Conservation (phyloP, 495 filamentous ascomycete genomes). For the Endocarpon pusillum region DNA sequence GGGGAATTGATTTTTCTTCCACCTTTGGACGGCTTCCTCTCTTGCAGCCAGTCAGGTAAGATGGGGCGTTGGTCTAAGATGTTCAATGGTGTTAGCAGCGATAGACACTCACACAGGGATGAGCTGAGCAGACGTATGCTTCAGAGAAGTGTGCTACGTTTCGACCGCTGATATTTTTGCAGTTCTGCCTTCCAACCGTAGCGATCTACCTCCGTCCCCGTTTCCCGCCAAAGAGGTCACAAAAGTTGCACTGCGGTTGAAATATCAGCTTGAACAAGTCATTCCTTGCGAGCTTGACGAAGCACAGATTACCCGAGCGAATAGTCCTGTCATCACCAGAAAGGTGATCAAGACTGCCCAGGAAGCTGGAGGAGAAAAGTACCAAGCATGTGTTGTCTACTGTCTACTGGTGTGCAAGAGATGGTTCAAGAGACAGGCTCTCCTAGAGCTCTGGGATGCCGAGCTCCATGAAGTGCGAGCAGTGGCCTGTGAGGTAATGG, state of each 20-base stretch:
- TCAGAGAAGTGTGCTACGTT: too few relatives aligned
- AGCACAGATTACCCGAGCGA: conserved; percentile 49
- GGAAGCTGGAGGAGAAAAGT: conserved; percentile 61
- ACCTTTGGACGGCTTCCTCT: too few relatives aligned
- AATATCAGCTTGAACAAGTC: conserved; percentile 77
- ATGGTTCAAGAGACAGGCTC: conserved; percentile 77
- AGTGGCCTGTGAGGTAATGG: conserved; percentile 79
- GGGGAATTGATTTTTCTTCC: too few relatives aligned
- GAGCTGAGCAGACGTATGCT: too few relatives aligned
- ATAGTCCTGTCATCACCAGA: conserved; percentile 68
- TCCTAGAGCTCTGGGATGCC: conserved; percentile 77
- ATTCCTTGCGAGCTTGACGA: conserved; percentile 77
- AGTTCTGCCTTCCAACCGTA: conserved; percentile 40
- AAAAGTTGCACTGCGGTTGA: conserved; percentile 70
- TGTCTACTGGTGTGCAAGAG: conserved; percentile 74
- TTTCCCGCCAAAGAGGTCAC: conserved; percentile 59
- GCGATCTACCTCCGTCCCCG: conserved; percentile 36
- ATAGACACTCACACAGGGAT: too few relatives aligned
- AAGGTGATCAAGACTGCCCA: conserved; percentile 62
- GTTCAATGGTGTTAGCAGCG: too few relatives aligned
- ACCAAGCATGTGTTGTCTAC: conserved; percentile 63
- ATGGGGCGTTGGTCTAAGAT: too few relatives aligned
- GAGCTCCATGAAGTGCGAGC: conserved; percentile 66
- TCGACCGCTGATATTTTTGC: conserved; percentile 13
- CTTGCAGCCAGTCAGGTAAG: too few relatives aligned